Evolutionary conservation across 2,329 filamentous ascomycete species (phyloP).

Genomic region (Scleromitrula shiraiana): DNA sequence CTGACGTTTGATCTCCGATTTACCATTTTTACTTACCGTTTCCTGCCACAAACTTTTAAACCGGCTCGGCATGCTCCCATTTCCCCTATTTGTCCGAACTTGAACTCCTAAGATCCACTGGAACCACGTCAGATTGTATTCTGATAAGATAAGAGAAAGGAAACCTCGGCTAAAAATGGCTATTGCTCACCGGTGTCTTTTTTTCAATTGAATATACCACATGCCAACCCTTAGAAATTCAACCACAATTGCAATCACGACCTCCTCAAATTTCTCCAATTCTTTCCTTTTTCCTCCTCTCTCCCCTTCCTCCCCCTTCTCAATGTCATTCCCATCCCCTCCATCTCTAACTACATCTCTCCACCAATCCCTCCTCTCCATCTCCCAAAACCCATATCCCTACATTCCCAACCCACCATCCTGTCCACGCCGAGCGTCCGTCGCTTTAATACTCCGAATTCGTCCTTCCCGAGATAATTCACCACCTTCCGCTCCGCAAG

Average conservation of each 20-base stretch:
- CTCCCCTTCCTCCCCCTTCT: neutral
- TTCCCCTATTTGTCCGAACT: neutral
- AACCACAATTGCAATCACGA: neutral
- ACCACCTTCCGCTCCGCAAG: conserved; percentile 30
- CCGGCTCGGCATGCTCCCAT: neutral
- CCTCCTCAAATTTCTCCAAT: neutral
- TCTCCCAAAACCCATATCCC: conserved; percentile 39
- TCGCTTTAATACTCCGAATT: conserved; percentile 56
- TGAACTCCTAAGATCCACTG: neutral
- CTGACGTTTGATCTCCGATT: neutral
- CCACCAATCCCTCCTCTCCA: conserved; percentile 23
- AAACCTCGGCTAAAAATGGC: neutral
- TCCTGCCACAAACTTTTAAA: neutral
- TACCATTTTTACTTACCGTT: neutral
- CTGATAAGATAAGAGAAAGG: conserved; percentile 11
- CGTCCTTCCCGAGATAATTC: conserved; percentile 49
- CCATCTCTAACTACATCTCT: conserved; percentile 21
- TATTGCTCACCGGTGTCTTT: neutral
- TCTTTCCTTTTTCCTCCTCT: neutral
- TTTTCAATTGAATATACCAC: neutral
- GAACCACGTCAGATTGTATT: conserved; percentile 4
- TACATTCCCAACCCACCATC: conserved; percentile 37
- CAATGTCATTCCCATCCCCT: conserved; percentile 9
- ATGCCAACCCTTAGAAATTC: neutral
- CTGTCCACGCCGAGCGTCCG: conserved; percentile 46